Evolutionary conservation across 2,329 filamentous ascomycete species (phyloP).

Genomic region (Tolypocladium guangdongense): DNA sequence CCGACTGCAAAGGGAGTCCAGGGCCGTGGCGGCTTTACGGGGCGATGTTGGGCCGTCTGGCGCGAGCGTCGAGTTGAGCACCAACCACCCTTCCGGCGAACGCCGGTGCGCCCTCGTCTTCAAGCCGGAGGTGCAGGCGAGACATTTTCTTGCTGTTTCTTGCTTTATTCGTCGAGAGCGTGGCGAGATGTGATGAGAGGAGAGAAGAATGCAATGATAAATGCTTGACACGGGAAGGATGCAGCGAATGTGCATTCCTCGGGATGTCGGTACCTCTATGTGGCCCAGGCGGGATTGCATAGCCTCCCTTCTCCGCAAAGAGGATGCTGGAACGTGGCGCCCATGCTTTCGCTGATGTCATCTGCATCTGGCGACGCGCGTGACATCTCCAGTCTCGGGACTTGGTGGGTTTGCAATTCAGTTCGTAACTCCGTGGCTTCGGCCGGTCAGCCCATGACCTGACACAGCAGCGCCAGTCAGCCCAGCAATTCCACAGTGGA

Average conservation of each 20-base stretch:
- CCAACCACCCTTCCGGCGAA: background rate
- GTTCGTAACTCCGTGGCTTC: too few relatives aligned
- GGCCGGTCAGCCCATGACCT: too few relatives aligned
- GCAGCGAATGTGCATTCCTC: background rate
- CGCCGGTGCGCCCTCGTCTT: background rate
- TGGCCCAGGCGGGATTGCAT: too few relatives aligned
- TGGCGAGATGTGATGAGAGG: background rate
- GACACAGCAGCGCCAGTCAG: too few relatives aligned
- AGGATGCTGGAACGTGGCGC: too few relatives aligned
- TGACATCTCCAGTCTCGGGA: too few relatives aligned
- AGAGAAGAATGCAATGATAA: background rate
- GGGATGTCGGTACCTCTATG: background rate
- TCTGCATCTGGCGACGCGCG: too few relatives aligned
- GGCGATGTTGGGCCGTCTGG: background rate
- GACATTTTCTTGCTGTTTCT: background rate
- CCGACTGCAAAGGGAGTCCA: background rate
- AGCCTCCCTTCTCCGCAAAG: too few relatives aligned
- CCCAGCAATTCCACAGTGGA: too few relatives aligned
- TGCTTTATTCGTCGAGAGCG: background rate
- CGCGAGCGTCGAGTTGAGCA: background rate
- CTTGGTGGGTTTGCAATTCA: too few relatives aligned
- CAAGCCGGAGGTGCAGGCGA: background rate
- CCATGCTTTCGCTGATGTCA: too few relatives aligned
- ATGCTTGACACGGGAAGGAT: too few relatives aligned
- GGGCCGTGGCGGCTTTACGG: background rate